Evolutionary conservation across 1,139 yeast species (phyloP), one percentile per base, ranked within the genome.

Genomic region (Geotrichum siamense): DNA sequence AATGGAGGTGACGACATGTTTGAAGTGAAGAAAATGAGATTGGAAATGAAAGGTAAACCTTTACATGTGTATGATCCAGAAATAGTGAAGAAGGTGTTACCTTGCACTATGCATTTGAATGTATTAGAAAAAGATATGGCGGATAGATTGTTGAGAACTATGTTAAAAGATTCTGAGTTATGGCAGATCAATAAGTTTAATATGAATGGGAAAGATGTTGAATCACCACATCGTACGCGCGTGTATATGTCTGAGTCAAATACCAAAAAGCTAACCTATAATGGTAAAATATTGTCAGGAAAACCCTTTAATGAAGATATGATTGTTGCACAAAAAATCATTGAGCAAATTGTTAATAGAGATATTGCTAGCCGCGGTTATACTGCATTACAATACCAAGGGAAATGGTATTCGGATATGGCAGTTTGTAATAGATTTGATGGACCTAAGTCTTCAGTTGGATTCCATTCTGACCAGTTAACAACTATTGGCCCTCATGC

Each of bases 381-480:
- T 2, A 46, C 58, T 25, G 60, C 62, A 15, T 62, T 56, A 42
- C 72, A 68, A 26, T 54, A 57, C 9, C 58, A 64, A 1, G 59
- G 59, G 10, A 54, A 60, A 10, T 78, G 86, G 87, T 52, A 54
- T 1, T 72, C 76, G 12, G 71, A 74, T 41, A 62, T 74, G 9
- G 76, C 79, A 17, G 68, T 81, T 3, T 72, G 76, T 20, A 82
- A 82, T 55, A 63, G 67, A 44, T 82, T 76, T 58, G 70, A 69
- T 5, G 65, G 64, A 4, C 66, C 71, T 10, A 61, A 67, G 9
- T 72, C 73, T 49, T 68, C 76, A 47, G 69, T 82, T 27, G 86
- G 80, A 41, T 81, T 78, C 75, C 93, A 82, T 57, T 77, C 86
- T 2, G 93, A 82, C 58, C 72, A 82, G 49, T 60, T 82, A 48